A percentile compares a stretch with the other conserved stretches of the same genome.
phyloP scores from a whole-genome alignment of 1,284 basidiomycete species.

The Ganoderma lingzhi region DNA sequence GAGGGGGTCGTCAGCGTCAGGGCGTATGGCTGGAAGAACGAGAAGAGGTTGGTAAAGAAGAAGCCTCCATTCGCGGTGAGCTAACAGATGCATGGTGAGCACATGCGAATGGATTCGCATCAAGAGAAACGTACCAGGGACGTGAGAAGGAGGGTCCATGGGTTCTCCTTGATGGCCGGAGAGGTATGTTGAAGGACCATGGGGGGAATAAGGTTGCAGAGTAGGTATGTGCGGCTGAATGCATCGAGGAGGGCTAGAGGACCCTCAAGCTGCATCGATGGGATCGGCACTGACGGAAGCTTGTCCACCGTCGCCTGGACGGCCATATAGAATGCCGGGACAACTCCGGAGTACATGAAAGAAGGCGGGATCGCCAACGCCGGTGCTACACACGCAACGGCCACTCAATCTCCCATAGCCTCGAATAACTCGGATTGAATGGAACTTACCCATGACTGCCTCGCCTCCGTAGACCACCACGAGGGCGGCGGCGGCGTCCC shows the following conservation, averaged over 20 bases:
- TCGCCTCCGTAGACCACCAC: slow-evolving; percentile 80
- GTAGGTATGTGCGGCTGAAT: slow-evolving; percentile 71
- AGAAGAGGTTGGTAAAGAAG: slow-evolving; percentile 73
- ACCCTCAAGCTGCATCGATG: slow-evolving; percentile 62
- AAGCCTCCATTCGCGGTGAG: slow-evolving; percentile 76
- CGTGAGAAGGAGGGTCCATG: slow-evolving; percentile 74
- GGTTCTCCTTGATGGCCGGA: slow-evolving; percentile 60
- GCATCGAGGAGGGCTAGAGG: slow-evolving; percentile 73
- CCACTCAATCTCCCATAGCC: background rate
- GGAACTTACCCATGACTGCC: slow-evolving; percentile 61
- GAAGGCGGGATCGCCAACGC: slow-evolving; percentile 70
- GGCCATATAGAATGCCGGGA: slow-evolving; percentile 61
- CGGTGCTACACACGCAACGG: slow-evolving; percentile 53
- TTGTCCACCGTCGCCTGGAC: slow-evolving; percentile 67
- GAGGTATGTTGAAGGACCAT: slow-evolving; percentile 61
- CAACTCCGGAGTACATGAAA: slow-evolving; percentile 71
- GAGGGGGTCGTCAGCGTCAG: slow-evolving; percentile 70
- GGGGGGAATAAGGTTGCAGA: slow-evolving; percentile 76
- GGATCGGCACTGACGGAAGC: slow-evolving; percentile 61
- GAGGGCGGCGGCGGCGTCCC: slow-evolving; percentile 63
- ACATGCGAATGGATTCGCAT: slow-evolving; percentile 8
- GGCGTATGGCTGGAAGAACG: slow-evolving; percentile 71
- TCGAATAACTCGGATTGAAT: background rate
- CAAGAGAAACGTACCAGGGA: slow-evolving; percentile 60
- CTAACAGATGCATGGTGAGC: slow-evolving; percentile 44